Percentiles rank a stretch among this genome's conserved stretches.
Evolutionary conservation across 305 asterid species (phyloP).

Genomic region (Fraxinus baroniana): DNA sequence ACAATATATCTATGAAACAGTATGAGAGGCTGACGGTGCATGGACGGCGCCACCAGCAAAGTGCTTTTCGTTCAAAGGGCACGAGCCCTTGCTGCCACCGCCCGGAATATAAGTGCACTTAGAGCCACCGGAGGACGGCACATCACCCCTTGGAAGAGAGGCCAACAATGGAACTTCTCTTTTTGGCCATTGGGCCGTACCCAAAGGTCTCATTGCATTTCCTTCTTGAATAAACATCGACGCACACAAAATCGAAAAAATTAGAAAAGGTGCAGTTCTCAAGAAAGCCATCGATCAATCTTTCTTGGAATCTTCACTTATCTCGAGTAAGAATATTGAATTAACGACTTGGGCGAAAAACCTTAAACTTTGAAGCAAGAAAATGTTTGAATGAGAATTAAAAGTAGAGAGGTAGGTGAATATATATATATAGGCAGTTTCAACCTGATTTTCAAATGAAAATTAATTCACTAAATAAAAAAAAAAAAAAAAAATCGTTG

Average conservation of each 20-base stretch:
- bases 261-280: not conserved
- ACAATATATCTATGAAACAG: not conserved
- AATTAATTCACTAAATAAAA: not conserved
- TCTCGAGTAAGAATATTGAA: not conserved
- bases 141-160: slow-evolving; percentile 27
- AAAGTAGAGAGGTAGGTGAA: not conserved
- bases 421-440: slow-evolving; percentile 18
- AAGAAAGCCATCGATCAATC: slow-evolving; percentile 7
- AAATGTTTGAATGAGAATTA: not conserved
- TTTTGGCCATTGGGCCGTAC: slow-evolving; percentile 3
- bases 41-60: slow-evolving; percentile 12
- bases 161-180: slow-evolving; percentile 15
- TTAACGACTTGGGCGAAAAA: not conserved
- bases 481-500: not conserved
- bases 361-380: not conserved
- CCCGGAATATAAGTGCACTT: slow-evolving; percentile 33
- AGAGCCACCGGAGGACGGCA: slow-evolving; percentile 18
- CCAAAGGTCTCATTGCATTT: slow-evolving; percentile 23
- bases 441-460: not conserved
- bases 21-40: not conserved
- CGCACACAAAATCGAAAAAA: not conserved
- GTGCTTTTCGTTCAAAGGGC: slow-evolving; percentile 23
- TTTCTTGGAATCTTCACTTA: not conserved
- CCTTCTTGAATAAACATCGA: slow-evolving; percentile 1
- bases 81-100: not conserved